Evolutionary conservation across 192 early-diverging fungal species (phyloP).

Genomic region (Cladochytrium replicatum): DNA sequence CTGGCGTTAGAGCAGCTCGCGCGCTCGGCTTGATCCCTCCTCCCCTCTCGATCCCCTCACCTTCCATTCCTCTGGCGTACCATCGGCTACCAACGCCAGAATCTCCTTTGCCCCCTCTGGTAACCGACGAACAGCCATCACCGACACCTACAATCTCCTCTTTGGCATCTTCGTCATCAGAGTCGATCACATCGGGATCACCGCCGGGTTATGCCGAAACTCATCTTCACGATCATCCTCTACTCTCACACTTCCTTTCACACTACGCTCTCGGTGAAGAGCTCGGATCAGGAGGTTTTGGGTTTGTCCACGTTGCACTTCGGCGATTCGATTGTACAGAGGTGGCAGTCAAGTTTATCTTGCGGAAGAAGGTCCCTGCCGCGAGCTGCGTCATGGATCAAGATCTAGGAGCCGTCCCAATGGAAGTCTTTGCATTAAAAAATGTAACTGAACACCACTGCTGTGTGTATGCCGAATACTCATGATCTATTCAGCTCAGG

Average conservation of each 20-base stretch:
- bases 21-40: too few relatives aligned
- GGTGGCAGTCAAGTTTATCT: conserved; percentile 46
- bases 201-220: too few relatives aligned
- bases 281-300: conserved; percentile 67
- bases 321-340: conserved; percentile 10
- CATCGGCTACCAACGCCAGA: too few relatives aligned
- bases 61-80: too few relatives aligned
- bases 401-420: conserved; percentile 24
- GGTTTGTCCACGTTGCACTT: conserved; percentile 58
- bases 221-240: neutral
- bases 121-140: too few relatives aligned
- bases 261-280: conserved; percentile 33
- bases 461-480: neutral
- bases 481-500: conserved; percentile 9
- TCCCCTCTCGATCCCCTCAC: too few relatives aligned
- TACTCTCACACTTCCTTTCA: neutral
- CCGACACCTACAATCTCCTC: too few relatives aligned
- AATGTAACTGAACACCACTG: conserved; percentile 20
- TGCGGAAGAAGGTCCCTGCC: conserved; percentile 23
- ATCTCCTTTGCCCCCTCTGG: too few relatives aligned
- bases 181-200: too few relatives aligned
- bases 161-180: too few relatives aligned
- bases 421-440: conserved; percentile 38
- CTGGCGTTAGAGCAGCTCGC: too few relatives aligned
- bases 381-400: conserved; percentile 24